These are phyloP conservation scores for Pseudogymnoascus sp. DNA, from an alignment of 2,329 filamentous ascomycete genomes.

Conservation along the genomic window DNA sequence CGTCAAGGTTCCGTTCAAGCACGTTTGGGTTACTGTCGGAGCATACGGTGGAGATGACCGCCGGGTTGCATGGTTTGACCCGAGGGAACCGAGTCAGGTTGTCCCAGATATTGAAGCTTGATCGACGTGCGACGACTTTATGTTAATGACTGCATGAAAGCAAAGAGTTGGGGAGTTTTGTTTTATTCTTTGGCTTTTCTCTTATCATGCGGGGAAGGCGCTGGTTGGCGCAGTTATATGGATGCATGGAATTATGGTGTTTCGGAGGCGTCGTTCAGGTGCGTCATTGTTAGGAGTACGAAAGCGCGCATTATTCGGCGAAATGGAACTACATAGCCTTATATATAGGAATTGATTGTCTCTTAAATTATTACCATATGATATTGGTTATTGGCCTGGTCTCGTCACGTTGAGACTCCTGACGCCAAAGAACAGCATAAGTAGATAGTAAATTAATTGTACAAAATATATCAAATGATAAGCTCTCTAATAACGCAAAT, in stretches of 20 bases:
- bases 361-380: constrained; percentile 2
- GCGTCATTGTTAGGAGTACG: constrained; percentile 4
- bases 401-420: background rate
- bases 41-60: constrained; percentile 50
- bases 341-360: constrained; percentile 1
- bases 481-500: background rate
- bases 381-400: background rate
- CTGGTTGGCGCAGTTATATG: constrained; percentile 11
- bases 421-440: background rate
- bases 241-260: constrained; percentile 15
- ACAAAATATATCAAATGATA: background rate
- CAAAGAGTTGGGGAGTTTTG: constrained; percentile 4
- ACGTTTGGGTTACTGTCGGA: constrained; percentile 64
- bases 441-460: background rate
- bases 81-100: constrained; percentile 23
- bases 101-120: constrained; percentile 25
- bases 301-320: constrained; percentile 5
- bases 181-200: constrained; percentile 10
- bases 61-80: constrained; percentile 29
- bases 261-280: background rate
- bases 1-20: constrained; percentile 48
- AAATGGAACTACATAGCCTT: constrained; percentile 3
- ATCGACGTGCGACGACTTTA: constrained; percentile 15
- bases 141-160: constrained; percentile 9
- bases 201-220: background rate